Percentiles rank a stretch among this genome's conserved stretches.
These are phyloP conservation scores for Phytophthora fragariaefolia DNA, from an alignment of 352 stramenopile genomes.

Conservation along the genomic window DNA sequence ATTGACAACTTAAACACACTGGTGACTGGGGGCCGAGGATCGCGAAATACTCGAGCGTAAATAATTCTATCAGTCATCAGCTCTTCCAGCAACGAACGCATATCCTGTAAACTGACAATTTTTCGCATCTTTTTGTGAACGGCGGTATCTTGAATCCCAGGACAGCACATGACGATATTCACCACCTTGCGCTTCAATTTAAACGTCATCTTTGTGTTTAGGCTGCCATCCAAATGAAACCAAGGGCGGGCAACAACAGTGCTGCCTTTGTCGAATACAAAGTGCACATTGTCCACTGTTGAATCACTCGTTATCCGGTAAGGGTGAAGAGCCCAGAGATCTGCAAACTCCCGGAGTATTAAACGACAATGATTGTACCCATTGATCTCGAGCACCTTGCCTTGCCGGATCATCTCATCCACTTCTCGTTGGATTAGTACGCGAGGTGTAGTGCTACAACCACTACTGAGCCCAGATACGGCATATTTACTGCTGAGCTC, in stretches of 20 bases:
- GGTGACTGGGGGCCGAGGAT: constrained; percentile 8
- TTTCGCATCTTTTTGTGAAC: constrained; percentile 80
- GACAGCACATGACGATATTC: constrained; percentile 80
- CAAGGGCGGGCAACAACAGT: constrained; percentile 69
- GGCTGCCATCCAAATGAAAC: constrained; percentile 74
- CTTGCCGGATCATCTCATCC: constrained; percentile 44
- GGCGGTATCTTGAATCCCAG: constrained; percentile 64
- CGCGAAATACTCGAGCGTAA: constrained; percentile 54
- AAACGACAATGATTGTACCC: constrained; percentile 61
- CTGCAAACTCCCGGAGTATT: constrained; percentile 49
- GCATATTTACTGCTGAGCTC: constrained; percentile 35
- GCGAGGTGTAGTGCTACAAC: neutral
- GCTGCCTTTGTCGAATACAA: constrained; percentile 71
- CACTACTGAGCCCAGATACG: constrained; percentile 10
- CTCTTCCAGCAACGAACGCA: constrained; percentile 71
- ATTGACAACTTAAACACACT: constrained; percentile 45
- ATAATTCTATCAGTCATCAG: constrained; percentile 66
- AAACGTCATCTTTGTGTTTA: constrained; percentile 61
- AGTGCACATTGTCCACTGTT: constrained; percentile 66
- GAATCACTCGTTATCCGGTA: constrained; percentile 58
- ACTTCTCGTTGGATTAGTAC: constrained; percentile 44
- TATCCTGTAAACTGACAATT: constrained; percentile 74
- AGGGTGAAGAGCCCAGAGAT: constrained; percentile 68
- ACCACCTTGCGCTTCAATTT: constrained; percentile 80
- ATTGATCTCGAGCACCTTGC: constrained; percentile 67